phyloP scores from a whole-genome alignment of 441 rosid genomes.

The Bocquillonia castaneifolia region DNA sequence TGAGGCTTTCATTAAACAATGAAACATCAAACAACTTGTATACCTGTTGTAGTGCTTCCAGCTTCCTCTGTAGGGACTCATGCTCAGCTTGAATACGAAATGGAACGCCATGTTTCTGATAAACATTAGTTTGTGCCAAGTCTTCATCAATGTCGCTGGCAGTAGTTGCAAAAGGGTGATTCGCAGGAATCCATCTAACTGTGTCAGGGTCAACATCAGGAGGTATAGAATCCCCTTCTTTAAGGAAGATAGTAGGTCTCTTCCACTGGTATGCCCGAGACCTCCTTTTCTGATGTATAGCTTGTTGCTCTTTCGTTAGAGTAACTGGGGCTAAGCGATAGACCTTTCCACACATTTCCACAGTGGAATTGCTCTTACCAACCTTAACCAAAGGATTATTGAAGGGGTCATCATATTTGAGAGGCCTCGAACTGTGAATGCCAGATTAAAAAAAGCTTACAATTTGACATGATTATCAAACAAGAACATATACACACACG shows the following conservation, averaged over 20 bases:
- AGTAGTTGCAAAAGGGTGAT: constrained; percentile 95
- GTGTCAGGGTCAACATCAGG: constrained; percentile 88
- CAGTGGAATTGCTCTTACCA: constrained; percentile 66
- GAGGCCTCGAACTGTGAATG: constrained; percentile 58
- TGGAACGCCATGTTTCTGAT: constrained; percentile 91
- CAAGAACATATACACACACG: too few relatives aligned
- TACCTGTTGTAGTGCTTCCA: constrained; percentile 77
- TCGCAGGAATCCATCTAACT: constrained; percentile 91
- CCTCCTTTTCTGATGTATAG: constrained; percentile 80
- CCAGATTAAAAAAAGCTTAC: constrained; percentile 3
- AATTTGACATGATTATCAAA: neutral
- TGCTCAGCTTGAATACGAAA: constrained; percentile 91
- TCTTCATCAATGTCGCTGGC: constrained; percentile 76
- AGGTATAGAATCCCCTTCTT: constrained; percentile 85
- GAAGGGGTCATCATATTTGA: constrained; percentile 87
- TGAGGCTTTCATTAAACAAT: neutral
- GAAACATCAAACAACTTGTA: constrained; percentile 13
- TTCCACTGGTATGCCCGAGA: constrained; percentile 96
- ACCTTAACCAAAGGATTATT: constrained; percentile 83
- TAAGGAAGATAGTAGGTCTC: constrained; percentile 77
- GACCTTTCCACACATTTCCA: constrained; percentile 92
- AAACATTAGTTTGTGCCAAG: constrained; percentile 89
- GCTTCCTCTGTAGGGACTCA: constrained; percentile 80
- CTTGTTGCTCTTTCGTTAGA: constrained; percentile 68
- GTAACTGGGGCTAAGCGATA: constrained; percentile 81